Evolutionary conservation across 1,284 basidiomycete species (phyloP), one percentile per base, ranked within the genome.

Genomic region (Puccinia polysora): DNA sequence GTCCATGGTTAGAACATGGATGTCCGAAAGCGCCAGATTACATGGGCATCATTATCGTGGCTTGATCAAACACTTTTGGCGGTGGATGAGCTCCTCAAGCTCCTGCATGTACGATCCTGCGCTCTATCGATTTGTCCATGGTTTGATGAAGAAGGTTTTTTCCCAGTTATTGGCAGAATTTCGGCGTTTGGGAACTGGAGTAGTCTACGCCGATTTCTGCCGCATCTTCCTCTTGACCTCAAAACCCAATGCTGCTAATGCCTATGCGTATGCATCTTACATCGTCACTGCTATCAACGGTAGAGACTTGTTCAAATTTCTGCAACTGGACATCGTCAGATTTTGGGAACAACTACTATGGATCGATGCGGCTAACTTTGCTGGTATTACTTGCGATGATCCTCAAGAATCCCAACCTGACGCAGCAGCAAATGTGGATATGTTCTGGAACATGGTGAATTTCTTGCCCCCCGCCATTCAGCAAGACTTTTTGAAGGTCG

Each of bases 91-190:
- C 77, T 93, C 90, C 1, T 86, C 85, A 58, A 84, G 87, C 2
- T 90, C 93, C 36, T 85, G 88, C 73, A 86, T 98, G 83, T 96
- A 92, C 78, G 96, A 99, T 79, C 89, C 94, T 0, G 89, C 91
- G 64, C 84, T 98, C 5, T 92, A 97, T 79, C 87, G 89, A 0
- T 99, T 98, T 82, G 83, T 98, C 14, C 89, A 94, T 76, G 90
- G 93, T 8, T 85, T 98, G 64, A 98, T 99, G 96, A 87, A 90
- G 75, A 98, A 99, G 83, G 95, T 90, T 0, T 94, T 98, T 80
- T 89, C 97, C 53, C 96, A 98, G 81, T 84, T 98, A 73, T 84
- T 98, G 15, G 94, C 94, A 12, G 96, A 99, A 80, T 96, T 97
- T 83, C 94, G 91, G 78, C 86, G 96, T 14, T 84, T 99, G 0